phyloP scores from a whole-genome alignment of 2,329 filamentous ascomycete species.

The Alternaria sp. region DNA sequence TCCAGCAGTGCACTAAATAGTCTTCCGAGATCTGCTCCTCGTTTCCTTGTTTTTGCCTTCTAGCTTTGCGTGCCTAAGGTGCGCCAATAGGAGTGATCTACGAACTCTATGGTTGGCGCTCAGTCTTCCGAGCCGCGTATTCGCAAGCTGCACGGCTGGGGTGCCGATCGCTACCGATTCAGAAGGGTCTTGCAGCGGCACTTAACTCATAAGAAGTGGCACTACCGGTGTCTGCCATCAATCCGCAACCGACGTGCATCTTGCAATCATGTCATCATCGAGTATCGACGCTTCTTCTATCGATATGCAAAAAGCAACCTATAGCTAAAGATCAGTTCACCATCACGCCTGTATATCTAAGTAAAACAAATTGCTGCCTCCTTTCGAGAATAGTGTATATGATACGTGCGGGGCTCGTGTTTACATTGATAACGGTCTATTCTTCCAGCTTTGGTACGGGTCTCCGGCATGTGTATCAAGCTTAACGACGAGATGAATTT shows the following conservation, averaged over 20 bases:
- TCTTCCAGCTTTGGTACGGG: neutral
- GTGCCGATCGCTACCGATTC: neutral
- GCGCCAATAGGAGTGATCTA: neutral
- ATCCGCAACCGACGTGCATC: conserved; percentile 3
- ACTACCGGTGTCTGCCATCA: neutral
- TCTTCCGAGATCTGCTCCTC: neutral
- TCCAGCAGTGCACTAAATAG: neutral
- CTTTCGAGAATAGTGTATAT: neutral
- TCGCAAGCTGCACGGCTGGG: conserved; percentile 5
- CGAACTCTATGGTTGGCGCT: conserved; percentile 1
- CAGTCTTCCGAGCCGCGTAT: neutral
- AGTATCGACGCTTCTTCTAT: neutral
- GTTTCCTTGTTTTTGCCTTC: neutral
- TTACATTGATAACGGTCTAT: neutral
- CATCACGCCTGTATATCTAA: neutral
- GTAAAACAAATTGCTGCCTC: neutral
- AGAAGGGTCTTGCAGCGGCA: neutral
- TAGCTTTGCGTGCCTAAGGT: neutral
- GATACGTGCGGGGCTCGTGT: neutral
- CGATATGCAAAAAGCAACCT: conserved; percentile 3
- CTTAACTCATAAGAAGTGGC: neutral
- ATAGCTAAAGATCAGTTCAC: neutral
- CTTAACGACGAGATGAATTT: neutral
- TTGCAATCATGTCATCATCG: neutral
- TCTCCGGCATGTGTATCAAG: neutral